Conservation (phyloP, 139 green algal species). For the Tetradesmus lagerheimii region DNA sequence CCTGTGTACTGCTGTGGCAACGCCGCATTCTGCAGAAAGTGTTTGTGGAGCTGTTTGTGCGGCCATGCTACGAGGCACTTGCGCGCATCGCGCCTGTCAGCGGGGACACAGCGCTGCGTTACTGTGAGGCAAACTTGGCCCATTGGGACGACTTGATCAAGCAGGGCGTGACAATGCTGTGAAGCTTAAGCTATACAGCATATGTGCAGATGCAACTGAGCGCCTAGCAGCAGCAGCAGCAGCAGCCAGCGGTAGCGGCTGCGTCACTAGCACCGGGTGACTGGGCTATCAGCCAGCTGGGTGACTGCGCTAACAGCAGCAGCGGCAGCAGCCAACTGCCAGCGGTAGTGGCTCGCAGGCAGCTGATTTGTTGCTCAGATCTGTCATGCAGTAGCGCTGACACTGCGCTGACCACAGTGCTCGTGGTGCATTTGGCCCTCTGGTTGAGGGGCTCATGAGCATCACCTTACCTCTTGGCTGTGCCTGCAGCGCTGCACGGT, state of each 20-base stretch:
- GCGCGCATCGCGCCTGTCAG: constrained; percentile 21
- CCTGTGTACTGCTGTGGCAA: neutral
- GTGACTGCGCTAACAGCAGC: no score
- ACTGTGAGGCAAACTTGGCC: constrained; percentile 32
- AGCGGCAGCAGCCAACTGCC: no score
- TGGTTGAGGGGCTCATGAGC: no score
- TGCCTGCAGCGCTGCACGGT: no score
- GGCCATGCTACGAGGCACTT: constrained; percentile 31
- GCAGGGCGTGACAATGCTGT: constrained; percentile 15
- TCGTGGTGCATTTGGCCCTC: no score
- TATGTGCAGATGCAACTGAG: neutral
- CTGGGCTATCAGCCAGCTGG: no score
- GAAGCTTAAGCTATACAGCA: neutral
- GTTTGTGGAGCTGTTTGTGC: constrained; percentile 48
- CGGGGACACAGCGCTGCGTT: neutral
- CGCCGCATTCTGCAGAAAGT: constrained; percentile 13
- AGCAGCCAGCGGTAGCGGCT: neutral
- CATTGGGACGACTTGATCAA: constrained; percentile 27
- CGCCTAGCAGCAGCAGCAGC: neutral
- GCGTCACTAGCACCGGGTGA: neutral
- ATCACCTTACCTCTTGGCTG: no score
- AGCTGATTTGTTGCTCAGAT: no score
- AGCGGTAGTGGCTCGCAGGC: no score
- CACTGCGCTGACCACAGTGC: no score
- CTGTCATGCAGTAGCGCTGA: no score